These are phyloP conservation scores for Globisporangium parvum DNA, from an alignment of 352 stramenopile genomes.

Conservation along the genomic window DNA sequence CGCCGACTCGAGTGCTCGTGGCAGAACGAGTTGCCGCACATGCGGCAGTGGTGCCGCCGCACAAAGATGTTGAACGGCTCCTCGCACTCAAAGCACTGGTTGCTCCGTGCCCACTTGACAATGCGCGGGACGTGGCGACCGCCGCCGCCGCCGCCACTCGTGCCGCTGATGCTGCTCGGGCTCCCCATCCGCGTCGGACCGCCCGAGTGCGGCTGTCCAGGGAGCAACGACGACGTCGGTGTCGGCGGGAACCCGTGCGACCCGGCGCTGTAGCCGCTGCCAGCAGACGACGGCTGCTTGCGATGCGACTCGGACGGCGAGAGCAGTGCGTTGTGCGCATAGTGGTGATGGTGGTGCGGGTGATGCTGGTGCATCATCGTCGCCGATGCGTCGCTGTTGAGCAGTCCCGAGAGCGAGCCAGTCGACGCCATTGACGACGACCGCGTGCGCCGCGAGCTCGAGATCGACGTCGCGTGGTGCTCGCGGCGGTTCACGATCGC, in stretches of 20 bases:
- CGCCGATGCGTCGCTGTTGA: constrained; percentile 7
- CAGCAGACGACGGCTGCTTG: constrained; percentile 34
- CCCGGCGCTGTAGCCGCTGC: constrained; percentile 17
- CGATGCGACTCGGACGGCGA: constrained; percentile 37
- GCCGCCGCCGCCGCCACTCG: constrained; percentile 1
- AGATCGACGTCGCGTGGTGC: constrained; percentile 51
- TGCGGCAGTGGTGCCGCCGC: constrained; percentile 80
- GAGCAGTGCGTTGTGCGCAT: constrained; percentile 13
- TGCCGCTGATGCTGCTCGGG: constrained; percentile 9
- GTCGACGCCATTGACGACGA: constrained; percentile 63
- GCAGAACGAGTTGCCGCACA: constrained; percentile 86
- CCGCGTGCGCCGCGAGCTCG: constrained; percentile 51
- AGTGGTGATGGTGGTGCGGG: not conserved
- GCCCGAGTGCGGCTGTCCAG: constrained; percentile 6
- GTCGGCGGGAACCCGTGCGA: constrained; percentile 19
- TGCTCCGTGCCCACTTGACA: constrained; percentile 77
- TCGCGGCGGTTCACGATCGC: constrained; percentile 42
- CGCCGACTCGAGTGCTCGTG: constrained; percentile 79
- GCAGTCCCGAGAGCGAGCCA: constrained; percentile 31
- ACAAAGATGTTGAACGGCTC: constrained; percentile 81
- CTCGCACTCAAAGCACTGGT: constrained; percentile 80
- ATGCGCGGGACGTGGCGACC: constrained; percentile 40
- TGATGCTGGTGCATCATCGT: constrained; percentile 14
- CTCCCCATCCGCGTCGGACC: constrained; percentile 7
- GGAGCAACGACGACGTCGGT: constrained; percentile 6